These are phyloP conservation scores for Monilinia polystroma DNA, from an alignment of 2,329 filamentous ascomycete species.

Conservation along the genomic window DNA sequence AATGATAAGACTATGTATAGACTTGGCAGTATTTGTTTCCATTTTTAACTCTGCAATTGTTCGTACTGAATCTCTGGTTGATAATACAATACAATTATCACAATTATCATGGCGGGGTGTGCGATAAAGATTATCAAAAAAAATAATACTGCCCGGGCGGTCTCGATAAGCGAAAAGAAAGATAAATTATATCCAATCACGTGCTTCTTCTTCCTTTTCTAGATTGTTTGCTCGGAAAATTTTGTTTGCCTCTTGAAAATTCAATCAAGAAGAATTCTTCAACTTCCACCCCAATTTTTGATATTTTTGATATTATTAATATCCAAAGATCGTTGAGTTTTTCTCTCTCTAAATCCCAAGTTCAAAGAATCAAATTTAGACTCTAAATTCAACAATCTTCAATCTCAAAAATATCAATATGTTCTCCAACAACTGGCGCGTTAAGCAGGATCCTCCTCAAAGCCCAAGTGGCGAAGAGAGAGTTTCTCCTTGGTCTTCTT, in stretches of 20 bases:
- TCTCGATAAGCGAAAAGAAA: constrained; percentile 22
- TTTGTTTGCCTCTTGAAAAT: constrained; percentile 16
- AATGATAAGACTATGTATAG: constrained; percentile 79
- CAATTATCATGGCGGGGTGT: constrained; percentile 28
- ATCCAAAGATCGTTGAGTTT: constrained; percentile 4
- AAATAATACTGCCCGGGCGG: constrained; percentile 19
- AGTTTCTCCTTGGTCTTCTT: constrained; percentile 15
- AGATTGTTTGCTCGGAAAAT: constrained; percentile 21
- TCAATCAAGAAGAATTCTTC: constrained; percentile 11
- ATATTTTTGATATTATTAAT: constrained; percentile 1
- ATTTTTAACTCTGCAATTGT: constrained; percentile 28
- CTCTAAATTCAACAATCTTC: constrained; percentile 16
- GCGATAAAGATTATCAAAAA: constrained; percentile 22
- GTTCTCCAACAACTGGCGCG: constrained; percentile 36
- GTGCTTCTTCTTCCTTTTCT: constrained; percentile 7
- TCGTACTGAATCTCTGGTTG: not conserved
- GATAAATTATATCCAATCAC: constrained; percentile 6
- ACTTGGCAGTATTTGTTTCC: constrained; percentile 50
- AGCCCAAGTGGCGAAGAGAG: constrained; percentile 12
- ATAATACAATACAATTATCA: not conserved
- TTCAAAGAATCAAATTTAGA: not conserved
- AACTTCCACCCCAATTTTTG: constrained; percentile 6
- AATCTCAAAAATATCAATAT: constrained; percentile 23
- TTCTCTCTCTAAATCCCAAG: constrained; percentile 1
- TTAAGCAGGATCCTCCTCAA: constrained; percentile 29